Evolutionary conservation across 352 stramenopile genomes (phyloP), one percentile per base, ranked within the genome.

Genomic region (Globisporangium cederbergense): DNA sequence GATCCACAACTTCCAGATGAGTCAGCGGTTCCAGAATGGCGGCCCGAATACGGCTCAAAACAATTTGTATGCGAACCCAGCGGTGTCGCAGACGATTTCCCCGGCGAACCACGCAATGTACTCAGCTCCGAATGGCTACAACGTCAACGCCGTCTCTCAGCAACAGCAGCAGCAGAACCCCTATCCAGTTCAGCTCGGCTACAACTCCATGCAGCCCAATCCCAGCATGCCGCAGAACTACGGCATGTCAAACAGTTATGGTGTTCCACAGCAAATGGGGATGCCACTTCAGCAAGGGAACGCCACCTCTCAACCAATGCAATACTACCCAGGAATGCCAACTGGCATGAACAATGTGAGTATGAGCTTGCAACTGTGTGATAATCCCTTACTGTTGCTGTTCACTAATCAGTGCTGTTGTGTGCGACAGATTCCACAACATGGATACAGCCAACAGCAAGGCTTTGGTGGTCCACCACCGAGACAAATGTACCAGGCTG

Each of bases 1-100:
- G 5, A 90, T 92, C 60, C 81, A 90, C 62, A 90, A 86, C 36
- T 92, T 90, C 57, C 77, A 77, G 22, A 83, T 91, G 69, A 90
- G 72, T 34, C 83, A 90, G 58, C 78, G 77, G 20, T 89, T 75
- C 22, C 78, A 75, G 50, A 64, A 45, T 50, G 58, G 28, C 16
- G 20, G 47, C 13, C 42, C 36, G 28, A 49, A 25, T 46, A 58
- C 67, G 4, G 55, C 60, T 42, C 34, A 32, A 18, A 56, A 55
- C 14, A 70, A 43, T 30, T 49, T 52, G 51, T 61, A 65, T 36
- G 16, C 61, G 32, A 60, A 58, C n/a, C 40, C 53, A 6, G 67
- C 50, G 0, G 36, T 34, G 25, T 68, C 65, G 5, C 58, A 71
- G 47, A 78, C 73, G 18, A 80, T 80, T 30, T 80, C 73, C 8